Conservation (phyloP, 805 yeast genomes). For the Tetrapisispora fleetii region DNA sequence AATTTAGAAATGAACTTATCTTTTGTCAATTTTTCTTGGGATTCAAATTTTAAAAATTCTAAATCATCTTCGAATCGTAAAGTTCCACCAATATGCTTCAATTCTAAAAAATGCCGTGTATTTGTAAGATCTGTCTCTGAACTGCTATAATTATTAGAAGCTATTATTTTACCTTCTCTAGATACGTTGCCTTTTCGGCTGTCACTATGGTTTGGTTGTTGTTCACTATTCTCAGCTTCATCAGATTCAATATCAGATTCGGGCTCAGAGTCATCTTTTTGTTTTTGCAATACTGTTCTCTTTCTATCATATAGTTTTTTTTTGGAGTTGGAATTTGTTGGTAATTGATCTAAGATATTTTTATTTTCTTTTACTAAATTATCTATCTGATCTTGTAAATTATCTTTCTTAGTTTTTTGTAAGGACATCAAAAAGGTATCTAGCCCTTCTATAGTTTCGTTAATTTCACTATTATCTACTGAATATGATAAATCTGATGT, state of each 20-base stretch:
- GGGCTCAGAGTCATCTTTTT: slow-evolving; percentile 15
- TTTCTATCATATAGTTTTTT: not conserved
- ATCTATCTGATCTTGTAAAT: not conserved
- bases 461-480: slow-evolving; percentile 1
- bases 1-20: slow-evolving; percentile 11
- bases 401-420: slow-evolving; percentile 5
- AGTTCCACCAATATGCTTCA: slow-evolving; percentile 28
- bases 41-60: slow-evolving; percentile 25
- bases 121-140: slow-evolving; percentile 2
- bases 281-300: slow-evolving; percentile 11
- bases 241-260: not conserved
- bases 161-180: not conserved
- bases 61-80: slow-evolving; percentile 29
- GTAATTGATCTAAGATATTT: not conserved
- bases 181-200: not conserved
- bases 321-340: not conserved
- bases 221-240: slow-evolving; percentile 5
- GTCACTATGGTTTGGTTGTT: no score
- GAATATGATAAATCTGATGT: not conserved
- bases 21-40: not conserved
- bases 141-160: not conserved
- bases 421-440: slow-evolving; percentile 9
- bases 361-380: not conserved
- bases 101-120: slow-evolving; percentile 19
- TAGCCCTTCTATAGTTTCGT: slow-evolving; percentile 8